phyloP scores from a whole-genome alignment of 1,139 yeast genomes.

The Candida sp. region DNA sequence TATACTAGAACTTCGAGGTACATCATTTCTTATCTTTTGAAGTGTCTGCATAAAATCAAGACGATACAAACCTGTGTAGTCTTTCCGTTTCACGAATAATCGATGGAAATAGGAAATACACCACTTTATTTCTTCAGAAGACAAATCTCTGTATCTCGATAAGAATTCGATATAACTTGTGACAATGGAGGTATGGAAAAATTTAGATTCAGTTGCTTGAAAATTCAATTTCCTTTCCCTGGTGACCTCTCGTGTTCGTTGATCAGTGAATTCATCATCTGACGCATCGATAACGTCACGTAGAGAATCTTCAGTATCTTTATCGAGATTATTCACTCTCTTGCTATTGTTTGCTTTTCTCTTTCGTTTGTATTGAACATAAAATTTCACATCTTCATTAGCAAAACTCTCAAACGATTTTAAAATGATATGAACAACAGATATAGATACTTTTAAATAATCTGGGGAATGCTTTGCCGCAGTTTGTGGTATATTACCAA shows the following conservation, averaged over 20 bases:
- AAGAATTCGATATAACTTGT: constrained; percentile 52
- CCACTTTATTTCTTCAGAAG: constrained; percentile 57
- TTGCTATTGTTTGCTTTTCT: constrained; percentile 19
- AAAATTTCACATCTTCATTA: constrained; percentile 56
- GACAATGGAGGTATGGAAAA: constrained; percentile 41
- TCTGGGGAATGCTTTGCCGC: constrained; percentile 67
- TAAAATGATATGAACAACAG: constrained; percentile 63
- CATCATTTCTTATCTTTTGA: constrained; percentile 25
- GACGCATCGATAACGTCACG: constrained; percentile 39
- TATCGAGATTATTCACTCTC: constrained; percentile 22
- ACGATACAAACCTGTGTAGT: constrained; percentile 61
- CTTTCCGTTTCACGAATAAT: constrained; percentile 58
- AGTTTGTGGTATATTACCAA: constrained; percentile 60
- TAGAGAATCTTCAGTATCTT: constrained; percentile 21
- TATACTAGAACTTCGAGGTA: constrained; percentile 34
- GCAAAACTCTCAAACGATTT: constrained; percentile 69
- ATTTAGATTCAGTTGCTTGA: constrained; percentile 32
- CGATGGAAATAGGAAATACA: constrained; percentile 72
- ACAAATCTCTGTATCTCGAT: constrained; percentile 58
- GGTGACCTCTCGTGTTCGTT: constrained; percentile 33
- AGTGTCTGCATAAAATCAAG: constrained; percentile 64
- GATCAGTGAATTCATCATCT: constrained; percentile 45
- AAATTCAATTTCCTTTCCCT: constrained; percentile 54
- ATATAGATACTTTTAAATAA: constrained; percentile 60
- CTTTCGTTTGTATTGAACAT: constrained; percentile 48